phyloP scores from a whole-genome alignment of 805 yeast genomes.

The Candida argentea region DNA sequence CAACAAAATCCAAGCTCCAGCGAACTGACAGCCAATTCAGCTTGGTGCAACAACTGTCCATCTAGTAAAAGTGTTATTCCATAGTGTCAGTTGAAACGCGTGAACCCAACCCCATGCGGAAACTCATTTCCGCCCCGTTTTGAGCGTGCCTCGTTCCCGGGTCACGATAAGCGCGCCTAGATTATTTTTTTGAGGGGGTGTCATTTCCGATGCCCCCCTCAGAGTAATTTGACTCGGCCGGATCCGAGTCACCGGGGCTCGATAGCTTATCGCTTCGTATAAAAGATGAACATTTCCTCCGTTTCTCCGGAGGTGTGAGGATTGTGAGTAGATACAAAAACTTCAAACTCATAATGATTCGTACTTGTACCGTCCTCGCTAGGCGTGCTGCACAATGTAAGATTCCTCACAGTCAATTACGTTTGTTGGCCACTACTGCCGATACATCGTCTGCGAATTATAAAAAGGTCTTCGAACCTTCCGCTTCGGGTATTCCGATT shows the following conservation, averaged over 20 bases:
- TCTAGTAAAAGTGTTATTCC: not conserved
- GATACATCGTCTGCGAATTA: constrained; percentile 50
- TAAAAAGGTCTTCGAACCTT: constrained; percentile 35
- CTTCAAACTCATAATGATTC: too few species aligned
- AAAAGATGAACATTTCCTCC: too few species aligned
- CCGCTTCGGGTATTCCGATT: constrained; percentile 11
- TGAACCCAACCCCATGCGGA: too few species aligned
- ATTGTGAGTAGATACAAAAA: too few species aligned
- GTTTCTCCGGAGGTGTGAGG: too few species aligned
- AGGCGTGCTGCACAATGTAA: too few species aligned
- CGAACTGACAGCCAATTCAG: not conserved
- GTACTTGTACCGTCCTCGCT: too few species aligned
- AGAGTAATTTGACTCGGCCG: constrained; percentile 1
- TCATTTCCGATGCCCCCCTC: not conserved
- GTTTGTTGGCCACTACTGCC: constrained; percentile 29
- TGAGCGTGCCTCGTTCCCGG: too few species aligned
- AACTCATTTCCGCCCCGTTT: too few species aligned
- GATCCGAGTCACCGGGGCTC: not conserved
- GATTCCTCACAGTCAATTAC: too few species aligned
- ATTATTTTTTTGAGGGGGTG: not conserved
- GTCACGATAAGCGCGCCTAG: constrained; percentile 1
- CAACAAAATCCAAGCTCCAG: not conserved
- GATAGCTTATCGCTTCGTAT: too few species aligned
- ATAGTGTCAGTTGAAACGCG: not conserved
- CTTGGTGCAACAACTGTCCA: constrained; percentile 1